Conservation (phyloP, 2,329 filamentous ascomycete species). For the Teratosphaeria zuluensis region DNA sequence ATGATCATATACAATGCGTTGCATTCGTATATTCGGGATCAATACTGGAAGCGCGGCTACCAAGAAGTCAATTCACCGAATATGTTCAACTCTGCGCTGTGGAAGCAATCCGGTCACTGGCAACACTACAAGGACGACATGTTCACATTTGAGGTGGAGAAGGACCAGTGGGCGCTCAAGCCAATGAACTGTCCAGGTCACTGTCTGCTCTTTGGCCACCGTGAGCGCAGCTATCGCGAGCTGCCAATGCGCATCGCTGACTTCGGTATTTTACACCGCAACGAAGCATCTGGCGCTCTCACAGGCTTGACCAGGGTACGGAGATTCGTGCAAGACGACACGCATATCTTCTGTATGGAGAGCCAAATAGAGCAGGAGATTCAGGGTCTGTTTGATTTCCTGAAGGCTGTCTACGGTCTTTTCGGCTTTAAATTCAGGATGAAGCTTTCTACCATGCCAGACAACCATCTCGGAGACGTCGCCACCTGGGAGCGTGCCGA, state of each 20-base stretch:
- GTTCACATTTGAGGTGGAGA: slow-evolving; percentile 78
- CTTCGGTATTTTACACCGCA: slow-evolving; percentile 89
- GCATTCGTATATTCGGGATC: slow-evolving; percentile 66
- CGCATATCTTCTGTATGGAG: slow-evolving; percentile 87
- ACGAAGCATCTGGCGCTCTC: slow-evolving; percentile 87
- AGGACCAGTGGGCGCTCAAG: slow-evolving; percentile 77
- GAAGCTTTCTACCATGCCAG: slow-evolving; percentile 82
- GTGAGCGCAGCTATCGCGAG: slow-evolving; percentile 78
- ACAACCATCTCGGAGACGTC: slow-evolving; percentile 79
- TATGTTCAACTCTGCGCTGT: slow-evolving; percentile 88
- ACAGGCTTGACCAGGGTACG: slow-evolving; percentile 85
- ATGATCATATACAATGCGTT: slow-evolving; percentile 89
- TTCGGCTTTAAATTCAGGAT: slow-evolving; percentile 88
- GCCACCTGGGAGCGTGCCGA: slow-evolving; percentile 88
- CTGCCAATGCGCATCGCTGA: slow-evolving; percentile 88
- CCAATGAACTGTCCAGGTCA: slow-evolving; percentile 99
- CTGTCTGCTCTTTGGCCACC: slow-evolving; percentile 75
- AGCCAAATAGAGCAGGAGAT: slow-evolving; percentile 72
- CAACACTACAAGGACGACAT: slow-evolving; percentile 90
- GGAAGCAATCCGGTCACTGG: slow-evolving; percentile 96
- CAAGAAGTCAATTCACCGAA: slow-evolving; percentile 92
- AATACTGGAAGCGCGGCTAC: slow-evolving; percentile 91
- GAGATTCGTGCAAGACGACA: slow-evolving; percentile 92
- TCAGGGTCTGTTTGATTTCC: slow-evolving; percentile 75
- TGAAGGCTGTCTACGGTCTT: slow-evolving; percentile 68